A percentile compares a stretch with the other conserved stretches of the same genome.
These are phyloP conservation scores for Ceratobasidium theobromae DNA, from an alignment of 1,284 basidiomycete genomes.

Conservation along the genomic window DNA sequence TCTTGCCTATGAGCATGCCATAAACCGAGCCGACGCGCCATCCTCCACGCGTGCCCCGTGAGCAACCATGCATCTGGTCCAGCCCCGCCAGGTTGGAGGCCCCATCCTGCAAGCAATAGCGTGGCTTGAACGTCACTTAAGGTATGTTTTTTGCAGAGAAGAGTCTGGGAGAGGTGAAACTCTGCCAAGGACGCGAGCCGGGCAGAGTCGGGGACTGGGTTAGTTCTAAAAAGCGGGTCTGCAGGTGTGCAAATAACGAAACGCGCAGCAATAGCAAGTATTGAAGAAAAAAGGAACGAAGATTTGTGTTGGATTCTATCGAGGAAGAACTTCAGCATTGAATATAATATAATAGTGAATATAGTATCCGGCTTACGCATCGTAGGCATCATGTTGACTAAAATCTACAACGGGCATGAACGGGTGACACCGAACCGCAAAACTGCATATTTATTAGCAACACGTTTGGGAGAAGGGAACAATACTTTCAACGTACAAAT, in stretches of 20 bases:
- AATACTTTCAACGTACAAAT: neutral
- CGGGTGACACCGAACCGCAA: neutral
- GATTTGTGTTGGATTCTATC: neutral
- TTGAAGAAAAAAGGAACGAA: neutral
- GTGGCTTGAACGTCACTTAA: constrained; percentile 42
- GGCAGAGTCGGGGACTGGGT: constrained; percentile 30
- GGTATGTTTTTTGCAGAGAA: constrained; percentile 41
- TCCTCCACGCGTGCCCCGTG: constrained; percentile 40
- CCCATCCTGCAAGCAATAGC: constrained; percentile 42
- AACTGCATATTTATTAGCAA: neutral
- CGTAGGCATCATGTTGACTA: neutral
- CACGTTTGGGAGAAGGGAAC: neutral
- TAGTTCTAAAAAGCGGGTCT: too few species aligned
- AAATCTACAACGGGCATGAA: neutral
- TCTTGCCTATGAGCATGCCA: neutral
- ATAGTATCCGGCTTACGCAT: too few species aligned
- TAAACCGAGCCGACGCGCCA: constrained; percentile 32
- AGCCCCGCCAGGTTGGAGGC: constrained; percentile 39
- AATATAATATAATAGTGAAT: neutral
- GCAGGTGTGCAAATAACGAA: neutral
- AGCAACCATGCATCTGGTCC: constrained; percentile 42
- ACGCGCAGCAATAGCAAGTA: neutral
- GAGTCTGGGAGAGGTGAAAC: constrained; percentile 40
- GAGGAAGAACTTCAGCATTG: too few species aligned
- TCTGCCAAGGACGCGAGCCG: constrained; percentile 41